Percentiles rank a stretch among this genome's conserved stretches.
phyloP scores from a whole-genome alignment of 805 yeast species.

The Hemisphaericaspora nanyangensis region DNA sequence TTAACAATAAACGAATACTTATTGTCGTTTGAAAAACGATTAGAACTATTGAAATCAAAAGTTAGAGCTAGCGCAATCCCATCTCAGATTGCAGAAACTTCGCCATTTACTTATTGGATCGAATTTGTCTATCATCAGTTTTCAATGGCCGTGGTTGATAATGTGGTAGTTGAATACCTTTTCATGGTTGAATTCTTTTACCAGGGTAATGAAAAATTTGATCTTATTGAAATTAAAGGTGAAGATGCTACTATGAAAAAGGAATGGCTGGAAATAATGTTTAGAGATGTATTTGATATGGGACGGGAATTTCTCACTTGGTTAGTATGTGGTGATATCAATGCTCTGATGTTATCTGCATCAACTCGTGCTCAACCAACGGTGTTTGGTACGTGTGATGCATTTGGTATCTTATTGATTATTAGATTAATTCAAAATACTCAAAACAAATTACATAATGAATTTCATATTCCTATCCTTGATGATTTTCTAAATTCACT shows the following conservation, averaged over 20 bases:
- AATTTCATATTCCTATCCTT: slow-evolving; percentile 61
- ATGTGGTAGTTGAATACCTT: slow-evolving; percentile 70
- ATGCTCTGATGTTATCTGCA: slow-evolving; percentile 28
- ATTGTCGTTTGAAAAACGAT: slow-evolving; percentile 51
- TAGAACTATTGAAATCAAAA: slow-evolving; percentile 43
- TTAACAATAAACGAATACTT: slow-evolving; percentile 44
- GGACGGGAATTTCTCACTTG: slow-evolving; percentile 44
- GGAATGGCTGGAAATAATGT: slow-evolving; percentile 38
- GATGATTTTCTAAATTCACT: slow-evolving; percentile 68
- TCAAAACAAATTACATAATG: slow-evolving; percentile 62
- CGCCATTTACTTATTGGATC: slow-evolving; percentile 59
- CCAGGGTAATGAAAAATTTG: slow-evolving; percentile 37
- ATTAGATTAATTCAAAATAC: slow-evolving; percentile 67
- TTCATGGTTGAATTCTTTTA: slow-evolving; percentile 71
- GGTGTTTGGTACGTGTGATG: slow-evolving; percentile 51
- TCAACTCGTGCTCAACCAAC: slow-evolving; percentile 18
- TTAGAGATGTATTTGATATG: slow-evolving; percentile 33
- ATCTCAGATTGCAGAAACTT: slow-evolving; percentile 81
- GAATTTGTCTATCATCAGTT: slow-evolving; percentile 74
- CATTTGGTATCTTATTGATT: slow-evolving; percentile 72
- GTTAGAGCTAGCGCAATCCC: slow-evolving; percentile 65
- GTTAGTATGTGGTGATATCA: slow-evolving; percentile 21
- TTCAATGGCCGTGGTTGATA: slow-evolving; percentile 70
- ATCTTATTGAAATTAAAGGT: slow-evolving; percentile 15
- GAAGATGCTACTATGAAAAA: slow-evolving; percentile 3